Evolutionary conservation across 441 rosid species (phyloP).

Genomic region (Adansonia madagascariensis): DNA sequence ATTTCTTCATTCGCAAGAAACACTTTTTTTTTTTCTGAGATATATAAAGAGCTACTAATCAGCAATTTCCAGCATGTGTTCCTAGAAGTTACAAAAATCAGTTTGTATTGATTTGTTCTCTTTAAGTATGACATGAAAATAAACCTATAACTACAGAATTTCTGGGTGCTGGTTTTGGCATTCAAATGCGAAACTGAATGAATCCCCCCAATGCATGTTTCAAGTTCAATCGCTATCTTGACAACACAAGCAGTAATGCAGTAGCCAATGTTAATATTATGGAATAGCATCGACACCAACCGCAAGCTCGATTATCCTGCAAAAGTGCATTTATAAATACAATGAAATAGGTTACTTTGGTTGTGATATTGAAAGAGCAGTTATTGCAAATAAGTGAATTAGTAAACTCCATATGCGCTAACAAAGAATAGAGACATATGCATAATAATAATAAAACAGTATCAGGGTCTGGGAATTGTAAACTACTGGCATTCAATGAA

Average conservation of each 20-base stretch:
- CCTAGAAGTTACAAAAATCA: slow-evolving; percentile 23
- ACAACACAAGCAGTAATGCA: slow-evolving; percentile 42
- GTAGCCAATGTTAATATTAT: slow-evolving; percentile 39
- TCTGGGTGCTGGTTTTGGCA: slow-evolving; percentile 17
- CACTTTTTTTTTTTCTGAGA: slow-evolving; percentile 29
- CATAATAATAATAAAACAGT: not conserved
- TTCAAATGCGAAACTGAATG: not conserved
- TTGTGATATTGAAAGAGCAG: slow-evolving; percentile 5
- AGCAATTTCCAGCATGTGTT: slow-evolving; percentile 30
- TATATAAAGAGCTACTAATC: slow-evolving; percentile 27
- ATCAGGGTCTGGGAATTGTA: not conserved
- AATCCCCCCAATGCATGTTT: not conserved
- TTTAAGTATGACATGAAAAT: slow-evolving; percentile 24
- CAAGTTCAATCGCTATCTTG: slow-evolving; percentile 35
- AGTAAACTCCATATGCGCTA: slow-evolving; percentile 3
- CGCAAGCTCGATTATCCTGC: slow-evolving; percentile 49
- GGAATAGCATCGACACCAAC: slow-evolving; percentile 30
- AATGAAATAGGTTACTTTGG: not conserved
- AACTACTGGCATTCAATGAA: not conserved
- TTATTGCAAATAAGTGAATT: not conserved
- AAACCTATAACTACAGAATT: slow-evolving; percentile 10
- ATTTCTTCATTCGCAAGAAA: slow-evolving; percentile 15
- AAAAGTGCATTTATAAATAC: slow-evolving; percentile 13
- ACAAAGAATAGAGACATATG: not conserved
- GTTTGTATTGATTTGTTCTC: slow-evolving; percentile 18